phyloP scores from a whole-genome alignment of 2,329 filamentous ascomycete species.

The Hirsutella rhossiliensis region DNA sequence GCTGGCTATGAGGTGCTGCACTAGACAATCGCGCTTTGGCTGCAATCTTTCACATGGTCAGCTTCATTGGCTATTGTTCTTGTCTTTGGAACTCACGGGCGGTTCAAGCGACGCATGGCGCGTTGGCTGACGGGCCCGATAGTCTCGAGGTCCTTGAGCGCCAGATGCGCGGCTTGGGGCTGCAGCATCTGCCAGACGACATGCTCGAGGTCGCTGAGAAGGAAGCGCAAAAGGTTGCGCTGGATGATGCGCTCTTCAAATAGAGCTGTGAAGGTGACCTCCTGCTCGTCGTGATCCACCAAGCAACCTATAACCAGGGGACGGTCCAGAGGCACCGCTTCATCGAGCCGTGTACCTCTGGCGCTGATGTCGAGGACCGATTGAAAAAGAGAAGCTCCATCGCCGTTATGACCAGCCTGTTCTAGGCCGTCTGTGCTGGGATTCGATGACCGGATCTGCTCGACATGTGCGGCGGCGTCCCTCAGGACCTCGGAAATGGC shows the following conservation, averaged over 20 bases:
- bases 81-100: not conserved
- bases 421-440: not conserved
- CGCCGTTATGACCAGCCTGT: not conserved
- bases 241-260: not conserved
- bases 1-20: not conserved
- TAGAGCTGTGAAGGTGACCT: not conserved
- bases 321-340: not conserved
- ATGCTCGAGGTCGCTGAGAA: conserved; percentile 1
- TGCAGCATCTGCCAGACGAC: not conserved
- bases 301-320: not conserved
- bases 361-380: not conserved
- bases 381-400: not conserved
- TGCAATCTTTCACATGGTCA: not conserved
- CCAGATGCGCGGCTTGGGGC: not conserved
- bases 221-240: not conserved
- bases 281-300: not conserved
- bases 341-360: not conserved
- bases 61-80: not conserved
- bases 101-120: conserved; percentile 1
- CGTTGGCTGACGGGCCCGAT: not conserved
- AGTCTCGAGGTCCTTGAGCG: not conserved
- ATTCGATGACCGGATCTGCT: not conserved
- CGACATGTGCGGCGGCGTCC: not conserved
- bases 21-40: not conserved
- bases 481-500: not conserved